Percentiles rank a stretch among this genome's conserved stretches.
These are phyloP conservation scores for Claviceps arundinis DNA, from an alignment of 2,329 filamentous ascomycete species.

Conservation along the genomic window DNA sequence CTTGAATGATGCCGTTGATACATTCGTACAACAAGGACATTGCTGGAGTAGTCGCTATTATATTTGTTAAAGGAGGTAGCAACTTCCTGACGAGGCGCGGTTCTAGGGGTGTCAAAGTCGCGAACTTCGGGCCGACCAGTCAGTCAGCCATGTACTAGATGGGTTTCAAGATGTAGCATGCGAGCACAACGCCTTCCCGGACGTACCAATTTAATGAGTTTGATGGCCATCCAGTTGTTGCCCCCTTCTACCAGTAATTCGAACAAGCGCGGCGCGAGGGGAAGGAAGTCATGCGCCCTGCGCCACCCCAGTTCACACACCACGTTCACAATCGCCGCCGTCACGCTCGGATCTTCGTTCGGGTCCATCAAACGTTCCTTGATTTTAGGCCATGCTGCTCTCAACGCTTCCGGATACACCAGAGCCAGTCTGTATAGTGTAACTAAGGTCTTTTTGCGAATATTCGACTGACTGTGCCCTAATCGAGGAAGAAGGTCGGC, in stretches of 20 bases:
- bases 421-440: slow-evolving; percentile 86
- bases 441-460: slow-evolving; percentile 92
- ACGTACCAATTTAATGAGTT: slow-evolving; percentile 85
- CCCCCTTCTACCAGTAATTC: slow-evolving; percentile 81
- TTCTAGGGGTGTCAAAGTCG: slow-evolving; percentile 82
- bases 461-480: slow-evolving; percentile 69
- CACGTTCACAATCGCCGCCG: slow-evolving; percentile 90
- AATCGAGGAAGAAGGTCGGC: slow-evolving; percentile 77
- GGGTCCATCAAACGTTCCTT: slow-evolving; percentile 88
- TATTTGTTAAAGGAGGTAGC: slow-evolving; percentile 75
- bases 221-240: slow-evolving; percentile 99
- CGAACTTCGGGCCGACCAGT: slow-evolving; percentile 49
- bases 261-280: slow-evolving; percentile 81
- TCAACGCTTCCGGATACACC: slow-evolving; percentile 89
- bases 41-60: slow-evolving; percentile 87
- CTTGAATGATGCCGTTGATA: slow-evolving; percentile 96
- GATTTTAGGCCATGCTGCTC: slow-evolving; percentile 92
- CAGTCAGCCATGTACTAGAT: slow-evolving; percentile 10
- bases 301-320: slow-evolving; percentile 93
- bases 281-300: slow-evolving; percentile 83
- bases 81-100: slow-evolving; percentile 85
- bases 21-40: slow-evolving; percentile 99
- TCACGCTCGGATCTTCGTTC: slow-evolving; percentile 81
- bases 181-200: background rate
- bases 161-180: background rate